phyloP scores from a whole-genome alignment of 2,329 filamentous ascomycete genomes.

The Fusarium clavum region DNA sequence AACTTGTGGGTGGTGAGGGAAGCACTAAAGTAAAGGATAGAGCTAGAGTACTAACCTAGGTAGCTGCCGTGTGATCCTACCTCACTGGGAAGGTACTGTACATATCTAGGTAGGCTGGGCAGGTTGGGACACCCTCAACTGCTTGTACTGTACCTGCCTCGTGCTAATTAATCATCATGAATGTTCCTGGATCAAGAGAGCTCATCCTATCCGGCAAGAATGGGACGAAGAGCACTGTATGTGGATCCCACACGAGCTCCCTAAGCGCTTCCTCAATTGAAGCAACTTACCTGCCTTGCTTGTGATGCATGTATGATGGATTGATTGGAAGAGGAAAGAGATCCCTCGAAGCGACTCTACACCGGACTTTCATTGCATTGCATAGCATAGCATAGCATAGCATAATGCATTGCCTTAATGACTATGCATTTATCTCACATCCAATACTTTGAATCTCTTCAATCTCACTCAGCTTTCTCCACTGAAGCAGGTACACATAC shows the following conservation, averaged over 20 bases:
- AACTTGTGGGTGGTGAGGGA: slow-evolving; percentile 3
- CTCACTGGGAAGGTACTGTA: neutral
- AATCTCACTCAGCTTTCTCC: slow-evolving; percentile 27
- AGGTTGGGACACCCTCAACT: neutral
- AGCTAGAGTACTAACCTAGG: slow-evolving; percentile 9
- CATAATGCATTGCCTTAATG: neutral
- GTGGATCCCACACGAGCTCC: neutral
- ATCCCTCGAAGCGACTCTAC: neutral
- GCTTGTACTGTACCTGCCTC: neutral
- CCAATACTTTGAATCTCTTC: slow-evolving; percentile 20
- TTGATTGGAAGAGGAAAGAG: slow-evolving; percentile 15
- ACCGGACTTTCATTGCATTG: neutral
- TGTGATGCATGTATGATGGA: neutral
- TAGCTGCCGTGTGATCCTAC: neutral
- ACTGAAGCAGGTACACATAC: slow-evolving; percentile 16
- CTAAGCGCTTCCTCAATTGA: slow-evolving; percentile 11
- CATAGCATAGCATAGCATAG: neutral
- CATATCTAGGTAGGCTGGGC: neutral
- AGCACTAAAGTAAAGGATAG: slow-evolving; percentile 10
- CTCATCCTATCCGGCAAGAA: slow-evolving; percentile 18
- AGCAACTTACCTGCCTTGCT: neutral
- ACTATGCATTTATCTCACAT: slow-evolving; percentile 24
- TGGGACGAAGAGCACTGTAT: neutral
- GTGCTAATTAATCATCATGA: slow-evolving; percentile 9
- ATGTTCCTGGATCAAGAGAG: slow-evolving; percentile 17